Conservation (phyloP, 352 stramenopile genomes). For the Phytopythium boreale region DNA sequence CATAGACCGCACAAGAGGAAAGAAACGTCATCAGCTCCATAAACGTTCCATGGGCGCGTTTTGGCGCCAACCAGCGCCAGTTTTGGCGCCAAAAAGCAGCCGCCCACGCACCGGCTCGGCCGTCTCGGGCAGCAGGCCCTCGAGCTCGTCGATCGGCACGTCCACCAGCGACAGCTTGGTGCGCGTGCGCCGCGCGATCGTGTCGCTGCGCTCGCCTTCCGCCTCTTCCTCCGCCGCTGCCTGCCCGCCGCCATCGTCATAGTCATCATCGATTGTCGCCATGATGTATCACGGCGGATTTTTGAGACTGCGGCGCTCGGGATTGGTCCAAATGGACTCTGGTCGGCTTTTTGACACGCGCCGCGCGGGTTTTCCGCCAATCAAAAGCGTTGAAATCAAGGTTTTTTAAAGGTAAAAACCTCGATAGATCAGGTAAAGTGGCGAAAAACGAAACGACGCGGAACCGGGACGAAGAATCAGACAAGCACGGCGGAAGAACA, state of each 20-base stretch:
- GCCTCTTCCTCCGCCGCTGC: constrained; percentile 2
- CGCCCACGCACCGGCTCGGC: constrained; percentile 18
- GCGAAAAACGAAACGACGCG: neutral
- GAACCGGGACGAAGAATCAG: neutral
- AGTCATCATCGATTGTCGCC: neutral
- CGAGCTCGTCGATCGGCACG: constrained; percentile 67
- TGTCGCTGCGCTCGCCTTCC: constrained; percentile 24
- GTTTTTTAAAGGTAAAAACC: neutral
- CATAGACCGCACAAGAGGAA: neutral
- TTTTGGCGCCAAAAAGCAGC: constrained; percentile 26
- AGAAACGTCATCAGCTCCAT: constrained; percentile 1
- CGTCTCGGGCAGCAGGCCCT: constrained; percentile 52
- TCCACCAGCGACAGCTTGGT: constrained; percentile 77
- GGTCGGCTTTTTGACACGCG: neutral
- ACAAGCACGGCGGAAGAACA: neutral
- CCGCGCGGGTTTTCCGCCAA: neutral
- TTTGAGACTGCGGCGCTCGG: neutral
- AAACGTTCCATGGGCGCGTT: constrained; percentile 4
- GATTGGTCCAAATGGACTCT: constrained; percentile 1
- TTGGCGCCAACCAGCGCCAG: neutral
- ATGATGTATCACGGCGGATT: neutral
- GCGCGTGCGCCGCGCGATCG: constrained; percentile 66
- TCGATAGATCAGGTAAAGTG: neutral
- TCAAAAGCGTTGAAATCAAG: neutral
- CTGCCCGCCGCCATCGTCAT: neutral